phyloP scores from a whole-genome alignment of 768 basidiomycete species.

The Cantharellus cinnabarinus region DNA sequence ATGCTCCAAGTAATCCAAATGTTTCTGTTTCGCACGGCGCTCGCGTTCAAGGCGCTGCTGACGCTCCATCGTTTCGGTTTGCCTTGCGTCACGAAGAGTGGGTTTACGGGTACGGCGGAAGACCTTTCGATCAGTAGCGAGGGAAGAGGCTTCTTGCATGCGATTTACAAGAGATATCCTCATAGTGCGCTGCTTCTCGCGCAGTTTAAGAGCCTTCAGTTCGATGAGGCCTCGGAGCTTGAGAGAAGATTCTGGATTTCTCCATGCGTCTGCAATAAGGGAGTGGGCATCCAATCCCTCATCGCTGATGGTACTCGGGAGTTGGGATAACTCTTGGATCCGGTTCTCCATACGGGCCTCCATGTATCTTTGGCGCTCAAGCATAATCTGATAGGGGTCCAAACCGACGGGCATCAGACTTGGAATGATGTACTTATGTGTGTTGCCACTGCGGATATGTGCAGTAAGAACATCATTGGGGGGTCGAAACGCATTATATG shows the following conservation, averaged over 20 bases:
- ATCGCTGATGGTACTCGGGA: constrained; percentile 65
- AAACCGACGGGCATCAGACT: constrained; percentile 80
- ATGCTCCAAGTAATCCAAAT: constrained; percentile 76
- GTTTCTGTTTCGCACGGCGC: constrained; percentile 85
- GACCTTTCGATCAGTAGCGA: constrained; percentile 79
- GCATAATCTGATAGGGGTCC: constrained; percentile 77
- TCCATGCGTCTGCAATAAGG: constrained; percentile 17
- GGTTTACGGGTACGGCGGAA: constrained; percentile 78
- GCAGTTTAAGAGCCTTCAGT: constrained; percentile 68
- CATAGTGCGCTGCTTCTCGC: constrained; percentile 80
- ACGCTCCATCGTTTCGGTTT: constrained; percentile 75
- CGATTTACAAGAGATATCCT: constrained; percentile 73
- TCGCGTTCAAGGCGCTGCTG: constrained; percentile 86
- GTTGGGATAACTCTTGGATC: constrained; percentile 60
- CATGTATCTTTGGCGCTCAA: constrained; percentile 80
- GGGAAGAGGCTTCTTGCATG: constrained; percentile 67
- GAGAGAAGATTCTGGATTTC: constrained; percentile 5
- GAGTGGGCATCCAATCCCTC: constrained; percentile 39
- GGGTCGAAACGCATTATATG: constrained; percentile 76
- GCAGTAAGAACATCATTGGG: constrained; percentile 44
- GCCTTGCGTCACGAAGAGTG: constrained; percentile 69
- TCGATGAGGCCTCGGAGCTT: constrained; percentile 85
- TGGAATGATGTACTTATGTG: constrained; percentile 62
- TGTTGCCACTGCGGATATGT: constrained; percentile 21
- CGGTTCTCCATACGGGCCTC: constrained; percentile 79